phyloP scores from a whole-genome alignment of 1,284 basidiomycete genomes.

The Ceratobasidium sp. region DNA sequence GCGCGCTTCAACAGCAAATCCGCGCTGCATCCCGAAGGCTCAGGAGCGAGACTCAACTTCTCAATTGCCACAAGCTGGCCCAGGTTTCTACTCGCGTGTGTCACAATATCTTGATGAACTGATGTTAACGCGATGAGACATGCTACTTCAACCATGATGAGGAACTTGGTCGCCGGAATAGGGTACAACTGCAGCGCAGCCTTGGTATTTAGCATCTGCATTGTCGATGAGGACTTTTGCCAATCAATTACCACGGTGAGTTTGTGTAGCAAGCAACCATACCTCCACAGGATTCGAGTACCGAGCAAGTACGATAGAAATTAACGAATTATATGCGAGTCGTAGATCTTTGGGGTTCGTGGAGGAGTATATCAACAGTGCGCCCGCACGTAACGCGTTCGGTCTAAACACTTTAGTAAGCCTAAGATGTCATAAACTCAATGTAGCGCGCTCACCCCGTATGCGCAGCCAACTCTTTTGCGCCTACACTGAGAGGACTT shows the following conservation, averaged over 20 bases:
- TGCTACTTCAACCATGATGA: conserved; percentile 71
- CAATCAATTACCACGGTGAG: conserved; percentile 4
- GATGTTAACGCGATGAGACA: conserved; percentile 79
- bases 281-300: conserved; percentile 40
- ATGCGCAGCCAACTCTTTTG: conserved; percentile 38
- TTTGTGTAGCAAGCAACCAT: neutral
- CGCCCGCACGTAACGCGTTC: conserved; percentile 36
- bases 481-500: conserved; percentile 56
- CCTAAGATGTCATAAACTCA: neutral
- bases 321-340: conserved; percentile 36
- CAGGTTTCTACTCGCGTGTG: conserved; percentile 75
- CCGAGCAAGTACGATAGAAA: conserved; percentile 37
- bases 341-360: conserved; percentile 35
- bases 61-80: conserved; percentile 64
- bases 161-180: conserved; percentile 25
- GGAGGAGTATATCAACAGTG: conserved; percentile 28
- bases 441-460: conserved; percentile 17
- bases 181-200: conserved; percentile 25
- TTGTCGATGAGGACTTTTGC: conserved; percentile 19
- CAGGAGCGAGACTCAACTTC: conserved; percentile 44
- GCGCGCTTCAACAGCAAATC: conserved; percentile 64
- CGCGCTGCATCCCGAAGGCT: conserved; percentile 41
- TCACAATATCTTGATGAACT: conserved; percentile 72
- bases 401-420: conserved; percentile 1
- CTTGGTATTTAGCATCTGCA: conserved; percentile 38